phyloP scores from a whole-genome alignment of 441 rosid genomes.

The Populus trichocarpa region DNA sequence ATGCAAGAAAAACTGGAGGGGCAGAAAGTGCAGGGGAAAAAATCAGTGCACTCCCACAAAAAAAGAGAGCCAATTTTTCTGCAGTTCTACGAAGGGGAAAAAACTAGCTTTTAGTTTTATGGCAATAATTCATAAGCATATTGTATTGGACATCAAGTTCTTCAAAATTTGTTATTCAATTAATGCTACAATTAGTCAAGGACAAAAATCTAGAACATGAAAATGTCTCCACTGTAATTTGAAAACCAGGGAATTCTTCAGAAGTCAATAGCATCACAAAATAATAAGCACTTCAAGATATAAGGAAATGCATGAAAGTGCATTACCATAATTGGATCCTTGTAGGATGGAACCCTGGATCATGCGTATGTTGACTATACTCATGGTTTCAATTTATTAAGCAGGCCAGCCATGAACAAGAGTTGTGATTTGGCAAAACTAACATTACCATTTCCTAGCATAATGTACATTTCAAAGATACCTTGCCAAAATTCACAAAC shows the following conservation, averaged over 20 bases:
- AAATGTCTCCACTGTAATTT: no score
- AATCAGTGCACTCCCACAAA: not conserved
- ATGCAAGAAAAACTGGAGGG: not conserved
- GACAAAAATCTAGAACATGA: not conserved
- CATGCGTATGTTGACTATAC: not conserved
- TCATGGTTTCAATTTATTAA: not conserved
- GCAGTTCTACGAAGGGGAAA: not conserved
- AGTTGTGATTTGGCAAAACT: not conserved
- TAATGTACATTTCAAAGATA: not conserved
- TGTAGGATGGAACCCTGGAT: not conserved
- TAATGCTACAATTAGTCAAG: not conserved
- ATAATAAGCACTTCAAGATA: not conserved
- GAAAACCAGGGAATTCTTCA: not conserved
- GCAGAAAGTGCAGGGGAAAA: not conserved
- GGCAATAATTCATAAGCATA: not conserved
- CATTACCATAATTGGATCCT: not conserved
- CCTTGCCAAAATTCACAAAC: not conserved
- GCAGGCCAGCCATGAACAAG: not conserved
- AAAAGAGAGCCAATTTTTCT: not conserved
- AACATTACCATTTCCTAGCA: not conserved
- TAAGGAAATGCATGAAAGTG: not conserved
- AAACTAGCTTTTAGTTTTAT: not conserved
- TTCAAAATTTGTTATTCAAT: not conserved
- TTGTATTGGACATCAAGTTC: not conserved
- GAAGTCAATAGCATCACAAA: not conserved